Conservation (phyloP, 164 flowering plant species). For the Tetrastigma voinierianum region DNA sequence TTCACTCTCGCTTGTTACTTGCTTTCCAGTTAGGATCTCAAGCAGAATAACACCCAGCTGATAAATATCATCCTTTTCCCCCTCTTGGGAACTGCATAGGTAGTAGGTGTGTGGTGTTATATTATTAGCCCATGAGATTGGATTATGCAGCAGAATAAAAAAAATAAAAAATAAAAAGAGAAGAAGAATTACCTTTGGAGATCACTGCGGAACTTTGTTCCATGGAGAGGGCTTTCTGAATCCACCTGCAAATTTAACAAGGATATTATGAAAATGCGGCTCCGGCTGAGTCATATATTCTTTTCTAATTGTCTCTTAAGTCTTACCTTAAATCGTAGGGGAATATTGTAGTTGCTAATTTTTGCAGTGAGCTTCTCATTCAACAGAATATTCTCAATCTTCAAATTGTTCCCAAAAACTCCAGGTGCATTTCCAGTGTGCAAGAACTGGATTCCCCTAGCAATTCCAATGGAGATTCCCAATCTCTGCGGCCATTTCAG, state of each 20-base stretch:
- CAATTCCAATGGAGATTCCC: constrained; percentile 59
- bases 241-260: constrained; percentile 36
- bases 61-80: constrained; percentile 69
- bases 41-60: constrained; percentile 65
- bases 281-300: not conserved
- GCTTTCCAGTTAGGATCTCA: constrained; percentile 62
- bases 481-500: constrained; percentile 89
- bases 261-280: no score
- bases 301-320: no score
- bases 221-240: constrained; percentile 41
- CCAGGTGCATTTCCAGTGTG: constrained; percentile 65
- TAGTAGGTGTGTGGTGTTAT: no score
- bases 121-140: not conserved
- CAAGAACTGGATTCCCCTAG: constrained; percentile 78
- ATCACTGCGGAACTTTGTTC: constrained; percentile 15
- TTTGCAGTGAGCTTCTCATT: constrained; percentile 73
- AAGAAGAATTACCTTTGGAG: constrained; percentile 26
- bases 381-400: constrained; percentile 60
- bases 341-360: constrained; percentile 61
- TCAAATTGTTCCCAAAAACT: constrained; percentile 59
- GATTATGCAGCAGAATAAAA: not conserved
- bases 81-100: constrained; percentile 33
- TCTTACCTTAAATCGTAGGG: constrained; percentile 53
- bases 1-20: constrained; percentile 41
- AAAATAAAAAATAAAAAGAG: not conserved